phyloP scores from a whole-genome alignment of 2,329 filamentous ascomycete genomes.

The Trichoderma sp. region DNA sequence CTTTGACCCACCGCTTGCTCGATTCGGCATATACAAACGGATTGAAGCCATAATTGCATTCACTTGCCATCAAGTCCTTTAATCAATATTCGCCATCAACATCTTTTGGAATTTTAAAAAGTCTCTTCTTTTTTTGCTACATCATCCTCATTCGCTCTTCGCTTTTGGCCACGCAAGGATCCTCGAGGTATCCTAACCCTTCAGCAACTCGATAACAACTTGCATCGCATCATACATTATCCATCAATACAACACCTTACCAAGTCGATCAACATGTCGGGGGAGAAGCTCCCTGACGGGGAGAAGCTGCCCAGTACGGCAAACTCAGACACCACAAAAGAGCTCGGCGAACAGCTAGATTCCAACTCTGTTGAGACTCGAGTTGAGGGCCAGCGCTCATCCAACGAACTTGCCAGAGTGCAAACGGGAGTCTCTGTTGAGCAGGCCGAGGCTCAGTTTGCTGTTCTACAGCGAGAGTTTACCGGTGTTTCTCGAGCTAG shows the following conservation, averaged over 20 bases:
- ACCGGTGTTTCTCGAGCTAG: conserved; percentile 59
- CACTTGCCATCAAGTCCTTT: background rate
- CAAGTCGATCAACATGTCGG: background rate
- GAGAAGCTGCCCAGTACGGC: conserved; percentile 10
- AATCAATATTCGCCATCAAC: background rate
- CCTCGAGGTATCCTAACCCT: background rate
- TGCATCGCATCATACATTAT: background rate
- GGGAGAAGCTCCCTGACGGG: conserved; percentile 15
- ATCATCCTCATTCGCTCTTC: background rate
- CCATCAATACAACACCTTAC: background rate
- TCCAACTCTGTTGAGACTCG: conserved; percentile 33
- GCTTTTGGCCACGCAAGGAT: background rate
- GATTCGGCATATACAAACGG: conserved; percentile 1
- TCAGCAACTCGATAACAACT: background rate
- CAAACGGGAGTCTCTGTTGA: conserved; percentile 61
- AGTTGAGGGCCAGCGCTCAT: conserved; percentile 29
- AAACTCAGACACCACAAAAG: conserved; percentile 2
- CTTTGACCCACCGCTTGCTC: conserved; percentile 16
- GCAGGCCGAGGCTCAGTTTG: conserved; percentile 70
- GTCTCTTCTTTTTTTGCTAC: background rate
- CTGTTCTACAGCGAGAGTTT: conserved; percentile 63
- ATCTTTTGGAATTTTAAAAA: background rate
- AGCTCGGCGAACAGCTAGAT: conserved; percentile 28
- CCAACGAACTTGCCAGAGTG: conserved; percentile 24
- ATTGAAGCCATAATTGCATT: conserved; percentile 3